These are phyloP conservation scores for Dryas integrifolia DNA, from an alignment of 331 rosid species.

Conservation along the genomic window DNA sequence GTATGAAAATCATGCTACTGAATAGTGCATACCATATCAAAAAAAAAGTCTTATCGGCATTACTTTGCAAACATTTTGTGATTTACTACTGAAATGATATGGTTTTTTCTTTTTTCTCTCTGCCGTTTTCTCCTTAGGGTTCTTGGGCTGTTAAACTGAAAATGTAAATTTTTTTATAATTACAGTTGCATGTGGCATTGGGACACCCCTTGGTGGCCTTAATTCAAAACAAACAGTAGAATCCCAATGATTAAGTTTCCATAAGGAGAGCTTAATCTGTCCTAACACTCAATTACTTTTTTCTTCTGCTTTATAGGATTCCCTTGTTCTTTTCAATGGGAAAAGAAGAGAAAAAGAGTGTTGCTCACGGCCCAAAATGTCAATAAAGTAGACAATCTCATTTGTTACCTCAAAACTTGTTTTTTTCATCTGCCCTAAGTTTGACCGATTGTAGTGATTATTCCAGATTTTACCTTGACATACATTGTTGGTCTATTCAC, in stretches of 20 bases:
- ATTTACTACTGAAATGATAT: too few relatives aligned
- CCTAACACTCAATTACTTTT: not conserved
- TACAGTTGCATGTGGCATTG: not conserved
- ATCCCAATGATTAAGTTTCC: conserved; percentile 14
- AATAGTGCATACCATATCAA: too few relatives aligned
- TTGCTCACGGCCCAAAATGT: conserved; percentile 26
- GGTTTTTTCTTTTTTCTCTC: not conserved
- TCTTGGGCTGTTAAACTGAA: not conserved
- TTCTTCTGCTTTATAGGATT: conserved; percentile 42
- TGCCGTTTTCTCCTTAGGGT: not conserved
- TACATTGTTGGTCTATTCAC: too few relatives aligned
- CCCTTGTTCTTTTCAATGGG: conserved; percentile 33
- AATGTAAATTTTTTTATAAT: not conserved
- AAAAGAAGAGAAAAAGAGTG: conserved; percentile 18
- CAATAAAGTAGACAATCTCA: conserved; percentile 26
- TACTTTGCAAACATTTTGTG: conserved; percentile 19
- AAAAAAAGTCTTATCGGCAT: conserved; percentile 5
- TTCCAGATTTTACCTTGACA: too few relatives aligned
- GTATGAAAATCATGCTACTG: too few relatives aligned
- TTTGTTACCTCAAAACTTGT: not conserved
- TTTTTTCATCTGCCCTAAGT: conserved; percentile 2
- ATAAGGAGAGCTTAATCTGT: conserved; percentile 28
- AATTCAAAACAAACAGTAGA: not conserved
- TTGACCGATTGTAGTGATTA: not conserved
- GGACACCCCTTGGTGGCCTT: too few relatives aligned